Evolutionary conservation across 2,329 filamentous ascomycete species (phyloP).

Genomic region (Diaporthe nobilis): DNA sequence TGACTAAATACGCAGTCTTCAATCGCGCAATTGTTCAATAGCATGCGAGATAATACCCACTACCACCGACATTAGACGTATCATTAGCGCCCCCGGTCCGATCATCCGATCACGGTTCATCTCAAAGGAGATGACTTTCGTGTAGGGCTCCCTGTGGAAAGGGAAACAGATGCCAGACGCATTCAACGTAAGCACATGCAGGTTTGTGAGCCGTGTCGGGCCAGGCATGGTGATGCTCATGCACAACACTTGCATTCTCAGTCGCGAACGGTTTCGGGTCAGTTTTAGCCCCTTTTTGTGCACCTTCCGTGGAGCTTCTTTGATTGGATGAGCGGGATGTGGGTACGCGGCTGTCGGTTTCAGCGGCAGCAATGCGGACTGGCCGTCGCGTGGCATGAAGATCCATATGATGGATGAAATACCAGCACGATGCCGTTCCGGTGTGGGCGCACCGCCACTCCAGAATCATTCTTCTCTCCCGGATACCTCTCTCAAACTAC

Average conservation of each 20-base stretch:
- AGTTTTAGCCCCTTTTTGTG: conserved; percentile 31
- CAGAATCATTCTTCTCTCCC: not conserved
- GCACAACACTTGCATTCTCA: conserved; percentile 27
- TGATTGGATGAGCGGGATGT: conserved; percentile 27
- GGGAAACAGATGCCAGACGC: not conserved
- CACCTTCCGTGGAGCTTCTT: not conserved
- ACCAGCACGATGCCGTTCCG: conserved; percentile 21
- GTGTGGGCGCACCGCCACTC: not conserved
- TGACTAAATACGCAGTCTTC: not conserved
- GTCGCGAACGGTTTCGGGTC: conserved; percentile 35
- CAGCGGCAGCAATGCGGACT: conserved; percentile 13
- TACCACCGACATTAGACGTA: not conserved
- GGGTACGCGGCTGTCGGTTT: conserved; percentile 18
- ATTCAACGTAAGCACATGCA: not conserved
- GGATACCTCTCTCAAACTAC: not conserved
- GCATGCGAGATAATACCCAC: conserved; percentile 8
- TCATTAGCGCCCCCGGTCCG: not conserved
- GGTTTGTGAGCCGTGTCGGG: not conserved
- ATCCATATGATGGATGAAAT: conserved; percentile 30
- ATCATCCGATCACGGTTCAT: conserved; percentile 4
- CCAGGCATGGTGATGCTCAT: conserved; percentile 14
- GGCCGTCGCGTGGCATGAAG: conserved; percentile 14
- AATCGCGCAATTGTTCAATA: not conserved
- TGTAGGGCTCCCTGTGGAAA: not conserved
- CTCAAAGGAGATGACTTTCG: not conserved